A percentile compares a stretch with the other conserved stretches of the same genome.
These are phyloP conservation scores for Emergomyces pasteurianus DNA, from an alignment of 2,329 filamentous ascomycete genomes.

Conservation along the genomic window DNA sequence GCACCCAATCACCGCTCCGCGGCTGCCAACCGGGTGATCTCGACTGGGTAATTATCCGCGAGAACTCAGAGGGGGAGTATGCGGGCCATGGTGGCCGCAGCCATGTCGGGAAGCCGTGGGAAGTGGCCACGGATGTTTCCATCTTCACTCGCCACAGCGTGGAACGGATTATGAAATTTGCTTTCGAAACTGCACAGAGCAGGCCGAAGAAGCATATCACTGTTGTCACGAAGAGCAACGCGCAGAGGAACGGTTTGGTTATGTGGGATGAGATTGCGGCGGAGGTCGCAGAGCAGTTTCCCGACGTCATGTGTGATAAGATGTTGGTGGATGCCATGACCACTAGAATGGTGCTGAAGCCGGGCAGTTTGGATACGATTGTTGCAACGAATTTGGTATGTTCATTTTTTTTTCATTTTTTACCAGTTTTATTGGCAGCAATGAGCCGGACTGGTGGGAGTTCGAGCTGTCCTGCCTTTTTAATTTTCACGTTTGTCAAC, in stretches of 20 bases:
- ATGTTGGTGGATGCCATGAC: constrained; percentile 49
- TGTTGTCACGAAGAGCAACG: constrained; percentile 45
- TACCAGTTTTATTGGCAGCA: not conserved
- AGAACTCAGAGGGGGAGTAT: constrained; percentile 48
- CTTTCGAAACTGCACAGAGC: constrained; percentile 40
- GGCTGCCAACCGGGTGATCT: constrained; percentile 37
- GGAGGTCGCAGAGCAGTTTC: constrained; percentile 37
- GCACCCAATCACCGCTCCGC: constrained; percentile 39
- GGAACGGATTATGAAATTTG: constrained; percentile 41
- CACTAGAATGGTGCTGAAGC: constrained; percentile 41
- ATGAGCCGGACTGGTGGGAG: not conserved
- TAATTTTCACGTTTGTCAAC: not conserved
- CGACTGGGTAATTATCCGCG: constrained; percentile 45
- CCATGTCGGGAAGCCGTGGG: constrained; percentile 40
- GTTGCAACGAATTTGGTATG: constrained; percentile 39
- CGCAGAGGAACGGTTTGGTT: constrained; percentile 44
- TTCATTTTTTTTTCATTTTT: not conserved
- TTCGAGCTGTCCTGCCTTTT: not conserved
- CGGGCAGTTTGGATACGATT: constrained; percentile 39
- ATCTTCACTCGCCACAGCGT: constrained; percentile 43
- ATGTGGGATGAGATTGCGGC: constrained; percentile 44
- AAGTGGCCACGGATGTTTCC: constrained; percentile 41
- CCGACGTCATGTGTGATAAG: constrained; percentile 41
- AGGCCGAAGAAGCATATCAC: constrained; percentile 39
- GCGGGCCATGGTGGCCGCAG: constrained; percentile 43